Evolutionary conservation across 2,329 filamentous ascomycete species (phyloP), one percentile per base, ranked within the genome.

Genomic region (Zymoseptoria ardabiliae): DNA sequence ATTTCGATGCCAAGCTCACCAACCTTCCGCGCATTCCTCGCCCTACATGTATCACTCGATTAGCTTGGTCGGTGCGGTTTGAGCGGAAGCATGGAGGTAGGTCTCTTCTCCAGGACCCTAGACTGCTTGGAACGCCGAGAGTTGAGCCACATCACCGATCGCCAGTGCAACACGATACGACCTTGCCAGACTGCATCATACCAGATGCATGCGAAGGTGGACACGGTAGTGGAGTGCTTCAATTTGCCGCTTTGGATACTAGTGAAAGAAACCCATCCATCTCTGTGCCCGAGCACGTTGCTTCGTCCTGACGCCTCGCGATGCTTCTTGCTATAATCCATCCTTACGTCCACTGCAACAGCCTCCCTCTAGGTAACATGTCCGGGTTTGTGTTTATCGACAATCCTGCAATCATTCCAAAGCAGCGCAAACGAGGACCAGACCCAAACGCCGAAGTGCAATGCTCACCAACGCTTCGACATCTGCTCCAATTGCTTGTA

Each of bases 401-500:
- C 50, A 28, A 22, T 52, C 8, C n/a, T 22, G 17, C 50, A 52
- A 22, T 7, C 13, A 9, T 21, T 25, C 23, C n/a, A 13, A 21
- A 52, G 4, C 50, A 22, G 50, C 50, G 19, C 53, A 35, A 35
- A 35, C 6, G 9, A 35, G n/a, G 21, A 13, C 13, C 11, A 30
- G 2, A 48, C n/a, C 11, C 19, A 21, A 28, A 45, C 35, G 35
- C 35, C 35, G 4, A 45, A 13, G 13, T 45, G 35, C 35, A 45
- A 45, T 17, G 35, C 35, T 61, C 56, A 63, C 65, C 63, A 65
- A 48, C 53, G 53, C 55, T 60, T 61, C 30, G 60, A 63, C 9
- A 49, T 51, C 54, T 67, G 53, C 45, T 67, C 63, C 19, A 68
- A 59, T 25, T 64, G 59, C 61, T 70, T 61, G 28, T 68, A 69